Base-by-base conservation (phyloP, 768 basidiomycete genomes). In the Boletus pseudopeckii region DNA sequence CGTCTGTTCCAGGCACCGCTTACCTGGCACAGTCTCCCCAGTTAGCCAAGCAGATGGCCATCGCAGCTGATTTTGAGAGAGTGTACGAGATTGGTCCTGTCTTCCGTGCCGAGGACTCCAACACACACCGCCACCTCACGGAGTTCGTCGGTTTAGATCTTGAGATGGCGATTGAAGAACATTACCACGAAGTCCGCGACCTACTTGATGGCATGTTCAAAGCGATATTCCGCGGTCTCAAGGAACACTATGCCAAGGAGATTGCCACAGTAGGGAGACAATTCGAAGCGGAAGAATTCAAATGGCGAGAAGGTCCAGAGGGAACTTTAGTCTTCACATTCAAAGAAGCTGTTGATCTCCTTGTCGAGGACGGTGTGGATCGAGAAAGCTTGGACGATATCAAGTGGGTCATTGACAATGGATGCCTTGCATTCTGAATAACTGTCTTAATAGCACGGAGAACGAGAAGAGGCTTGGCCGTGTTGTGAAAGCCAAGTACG, bases 121-220 rank as follows among this genome's bases (percentile, higher is more conserved):
- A 95, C 72, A 98, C 97, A 3, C 92, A 98, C 69, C 89, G 97
- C 47, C 97, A 99, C 76, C 79, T 99, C 75, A 98, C 97, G 18
- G 97, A 99, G 72, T 99, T 98, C 73, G 89, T 93, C 59, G 97
- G 97, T 28, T 87, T 99, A 61, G 97, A 99, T 89, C 80, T 99
- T 60, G 97, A 99, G 72, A 98, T 99, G 97, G 80, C 86, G 5
- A 93, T 99, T 61, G 94, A 98, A 71, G 95, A 98, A 70, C 94
- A 98, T 70, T 99, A 98, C 67, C 95, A 98, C 73, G 97, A 99
- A 72, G 94, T 94, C 34, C 79, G 98, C 77, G 93, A 97, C 63
- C 72, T 93, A 22, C 81, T 99, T 54, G 97, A 99, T 68, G 80
- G 78, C 42, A 79, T 98, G 68, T 84, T 98, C 69, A 77, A 92